Conservation (phyloP, 2,329 filamentous ascomycete species). For the Aspergillus clavatus region DNA sequence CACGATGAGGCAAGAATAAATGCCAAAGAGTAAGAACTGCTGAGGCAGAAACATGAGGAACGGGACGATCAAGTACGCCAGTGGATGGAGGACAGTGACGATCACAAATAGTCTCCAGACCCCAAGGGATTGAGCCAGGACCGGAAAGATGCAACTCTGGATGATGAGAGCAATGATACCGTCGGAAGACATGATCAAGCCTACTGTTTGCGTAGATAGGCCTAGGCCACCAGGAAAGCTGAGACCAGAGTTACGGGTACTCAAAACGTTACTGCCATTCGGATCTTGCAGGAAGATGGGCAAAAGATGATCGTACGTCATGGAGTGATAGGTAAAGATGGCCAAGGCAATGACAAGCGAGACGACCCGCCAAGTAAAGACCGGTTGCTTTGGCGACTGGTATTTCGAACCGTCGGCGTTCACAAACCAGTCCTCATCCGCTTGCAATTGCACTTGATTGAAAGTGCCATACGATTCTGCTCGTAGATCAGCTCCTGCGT, state of each 20-base stretch:
- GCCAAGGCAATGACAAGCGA: conserved; percentile 76
- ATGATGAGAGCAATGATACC: conserved; percentile 68
- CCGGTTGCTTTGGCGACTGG: conserved; percentile 39
- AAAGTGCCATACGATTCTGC: conserved; percentile 79
- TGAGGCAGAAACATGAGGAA: conserved; percentile 59
- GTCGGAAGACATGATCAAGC: conserved; percentile 64
- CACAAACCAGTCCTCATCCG: conserved; percentile 51
- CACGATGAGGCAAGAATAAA: conserved; percentile 61
- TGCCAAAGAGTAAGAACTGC: conserved; percentile 52
- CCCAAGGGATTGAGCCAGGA: conserved; percentile 59
- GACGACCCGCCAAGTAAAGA: conserved; percentile 61
- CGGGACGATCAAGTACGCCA: conserved; percentile 65
- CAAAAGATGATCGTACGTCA: conserved; percentile 88
- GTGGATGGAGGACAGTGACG: conserved; percentile 61
- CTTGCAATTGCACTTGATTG: conserved; percentile 51
- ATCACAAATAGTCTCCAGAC: conserved; percentile 63
- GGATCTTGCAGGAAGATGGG: conserved; percentile 88
- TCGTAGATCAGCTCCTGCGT: conserved; percentile 67
- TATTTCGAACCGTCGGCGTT: conserved; percentile 43
- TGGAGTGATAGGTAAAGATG: conserved; percentile 91
- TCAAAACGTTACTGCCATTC: conserved; percentile 30
- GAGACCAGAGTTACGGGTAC: conserved; percentile 42
- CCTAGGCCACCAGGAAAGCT: conserved; percentile 62
- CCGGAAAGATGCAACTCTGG: conserved; percentile 66
- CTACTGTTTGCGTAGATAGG: conserved; percentile 61